Conservation (phyloP, 768 basidiomycete species). For the Auricularia heimuer region DNA sequence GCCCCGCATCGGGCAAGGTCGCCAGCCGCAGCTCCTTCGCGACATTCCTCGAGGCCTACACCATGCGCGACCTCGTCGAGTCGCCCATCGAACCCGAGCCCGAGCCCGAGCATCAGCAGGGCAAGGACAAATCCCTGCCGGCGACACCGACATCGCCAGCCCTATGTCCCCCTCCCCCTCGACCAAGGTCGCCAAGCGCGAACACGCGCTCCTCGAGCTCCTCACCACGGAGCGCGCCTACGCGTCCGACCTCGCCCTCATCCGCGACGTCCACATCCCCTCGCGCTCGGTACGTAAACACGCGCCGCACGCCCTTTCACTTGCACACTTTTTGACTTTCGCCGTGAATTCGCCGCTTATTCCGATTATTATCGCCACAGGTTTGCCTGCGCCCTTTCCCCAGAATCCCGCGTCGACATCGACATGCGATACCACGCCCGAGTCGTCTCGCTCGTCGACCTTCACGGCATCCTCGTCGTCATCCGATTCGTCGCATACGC, state of each 20-base stretch:
- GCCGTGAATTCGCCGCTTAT: slow-evolving; percentile 9
- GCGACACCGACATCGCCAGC: not conserved
- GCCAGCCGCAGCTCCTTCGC: not conserved
- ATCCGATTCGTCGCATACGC: slow-evolving; percentile 20
- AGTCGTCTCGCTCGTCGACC: not conserved
- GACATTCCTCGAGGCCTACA: slow-evolving; percentile 1
- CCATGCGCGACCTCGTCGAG: slow-evolving; percentile 1
- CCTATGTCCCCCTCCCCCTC: not conserved
- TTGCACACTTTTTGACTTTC: slow-evolving; percentile 28
- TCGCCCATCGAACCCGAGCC: not conserved
- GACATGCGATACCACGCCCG: not conserved
- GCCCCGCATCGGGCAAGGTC: not conserved
- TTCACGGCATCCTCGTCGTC: slow-evolving; percentile 43
- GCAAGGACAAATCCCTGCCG: not conserved
- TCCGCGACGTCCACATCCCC: slow-evolving; percentile 66
- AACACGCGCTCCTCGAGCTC: slow-evolving; percentile 68
- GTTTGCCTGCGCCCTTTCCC: slow-evolving; percentile 10
- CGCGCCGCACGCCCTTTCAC: not conserved
- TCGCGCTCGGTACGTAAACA: slow-evolving; percentile 53
- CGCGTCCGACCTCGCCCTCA: slow-evolving; percentile 71
- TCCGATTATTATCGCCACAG: not conserved
- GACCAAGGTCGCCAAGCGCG: slow-evolving; percentile 48
- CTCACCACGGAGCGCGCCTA: slow-evolving; percentile 74
- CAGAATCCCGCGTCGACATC: slow-evolving; percentile 22
- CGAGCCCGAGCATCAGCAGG: too few relatives aligned